Evolutionary conservation across 345 rosid species (phyloP).

Genomic region (Arabis hirsuta): DNA sequence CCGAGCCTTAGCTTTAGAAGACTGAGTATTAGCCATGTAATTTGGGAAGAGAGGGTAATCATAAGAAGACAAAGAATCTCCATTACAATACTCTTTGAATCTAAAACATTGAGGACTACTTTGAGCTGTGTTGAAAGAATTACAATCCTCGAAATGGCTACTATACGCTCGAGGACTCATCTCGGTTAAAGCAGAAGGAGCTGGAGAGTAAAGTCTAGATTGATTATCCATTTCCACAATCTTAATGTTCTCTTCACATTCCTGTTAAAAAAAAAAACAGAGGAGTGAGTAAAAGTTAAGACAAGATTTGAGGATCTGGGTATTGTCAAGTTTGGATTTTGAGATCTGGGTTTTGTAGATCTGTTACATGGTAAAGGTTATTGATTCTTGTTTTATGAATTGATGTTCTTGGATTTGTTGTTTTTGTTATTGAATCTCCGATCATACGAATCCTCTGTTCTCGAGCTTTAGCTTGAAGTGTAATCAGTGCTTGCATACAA

Average conservation of each 20-base stretch:
- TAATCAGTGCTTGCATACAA: conserved; percentile 85
- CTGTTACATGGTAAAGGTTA: conserved; percentile 47
- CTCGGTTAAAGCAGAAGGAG: conserved; percentile 69
- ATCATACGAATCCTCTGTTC: conserved; percentile 65
- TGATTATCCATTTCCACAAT: conserved; percentile 82
- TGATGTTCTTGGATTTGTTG: conserved; percentile 55
- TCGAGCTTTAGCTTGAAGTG: conserved; percentile 79
- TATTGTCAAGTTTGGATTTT: conserved; percentile 37
- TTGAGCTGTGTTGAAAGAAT: conserved; percentile 59
- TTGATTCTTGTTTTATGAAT: conserved; percentile 46
- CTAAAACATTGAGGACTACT: conserved; percentile 69
- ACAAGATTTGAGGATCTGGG: conserved; percentile 10
- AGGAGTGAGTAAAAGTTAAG: conserved; percentile 3
- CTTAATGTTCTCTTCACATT: conserved; percentile 77
- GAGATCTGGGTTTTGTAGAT: conserved; percentile 45
- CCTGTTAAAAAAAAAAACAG: conserved; percentile 47
- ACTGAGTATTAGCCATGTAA: conserved; percentile 89
- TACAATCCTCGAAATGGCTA: conserved; percentile 74
- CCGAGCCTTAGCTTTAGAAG: conserved; percentile 75
- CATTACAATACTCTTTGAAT: conserved; percentile 42
- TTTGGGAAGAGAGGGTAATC: conserved; percentile 74
- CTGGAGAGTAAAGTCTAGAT: conserved; percentile 56
- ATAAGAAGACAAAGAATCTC: conserved; percentile 60
- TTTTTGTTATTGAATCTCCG: conserved; percentile 51
- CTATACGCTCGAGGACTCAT: conserved; percentile 77